Evolutionary conservation across 768 basidiomycete species (phyloP).

Genomic region (Auriscalpium vulgare): DNA sequence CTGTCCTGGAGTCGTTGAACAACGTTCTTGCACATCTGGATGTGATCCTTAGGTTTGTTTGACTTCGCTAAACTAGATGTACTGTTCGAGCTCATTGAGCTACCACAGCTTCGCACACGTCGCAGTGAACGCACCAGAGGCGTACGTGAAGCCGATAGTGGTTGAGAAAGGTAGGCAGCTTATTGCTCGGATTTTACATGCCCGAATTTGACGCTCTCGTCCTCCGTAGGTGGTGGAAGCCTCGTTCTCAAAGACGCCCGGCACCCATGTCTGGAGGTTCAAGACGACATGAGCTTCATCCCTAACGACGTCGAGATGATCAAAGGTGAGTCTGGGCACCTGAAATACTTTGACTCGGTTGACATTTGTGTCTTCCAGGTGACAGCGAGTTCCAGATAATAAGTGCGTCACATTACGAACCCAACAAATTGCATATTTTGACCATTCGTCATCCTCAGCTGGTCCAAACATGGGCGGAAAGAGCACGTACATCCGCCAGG

Average conservation of each 20-base stretch:
- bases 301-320: conserved; percentile 94
- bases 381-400: conserved; percentile 94
- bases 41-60: conserved; percentile 70
- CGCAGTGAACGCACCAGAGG: conserved; percentile 75
- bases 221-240: conserved; percentile 59
- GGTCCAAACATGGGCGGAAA: conserved; percentile 99
- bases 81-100: background rate
- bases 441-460: conserved; percentile 33
- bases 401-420: conserved; percentile 38
- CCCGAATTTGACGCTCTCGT: background rate
- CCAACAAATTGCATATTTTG: background rate
- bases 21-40: conserved; percentile 83
- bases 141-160: conserved; percentile 83
- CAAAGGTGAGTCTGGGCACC: conserved; percentile 42
- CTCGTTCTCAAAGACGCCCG: conserved; percentile 78
- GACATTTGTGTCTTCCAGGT: conserved; percentile 29
- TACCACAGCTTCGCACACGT: conserved; percentile 79
- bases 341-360: background rate
- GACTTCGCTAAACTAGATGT: background rate
- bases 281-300: conserved; percentile 93
- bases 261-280: conserved; percentile 94
- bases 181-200: background rate
- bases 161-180: conserved; percentile 57
- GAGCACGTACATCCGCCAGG: conserved; percentile 92
- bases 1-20: conserved; percentile 80